phyloP scores from a whole-genome alignment of 2,329 filamentous ascomycete species.

The Didymella arachidicola region DNA sequence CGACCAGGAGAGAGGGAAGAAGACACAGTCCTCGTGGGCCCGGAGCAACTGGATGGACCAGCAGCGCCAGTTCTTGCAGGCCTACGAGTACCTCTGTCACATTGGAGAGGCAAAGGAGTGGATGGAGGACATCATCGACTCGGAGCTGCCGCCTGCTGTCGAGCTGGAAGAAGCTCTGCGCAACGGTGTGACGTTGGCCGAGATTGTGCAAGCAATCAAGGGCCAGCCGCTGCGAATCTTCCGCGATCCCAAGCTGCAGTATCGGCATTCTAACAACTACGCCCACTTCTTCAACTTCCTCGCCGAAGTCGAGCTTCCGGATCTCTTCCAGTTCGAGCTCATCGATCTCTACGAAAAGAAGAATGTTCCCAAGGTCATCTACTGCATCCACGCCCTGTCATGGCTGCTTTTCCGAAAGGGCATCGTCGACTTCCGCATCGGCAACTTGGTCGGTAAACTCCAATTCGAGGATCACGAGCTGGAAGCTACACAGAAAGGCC shows the following conservation, averaged over 20 bases:
- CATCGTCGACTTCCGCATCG: slow-evolving; percentile 93
- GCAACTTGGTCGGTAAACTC: slow-evolving; percentile 93
- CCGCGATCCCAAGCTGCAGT: slow-evolving; percentile 83
- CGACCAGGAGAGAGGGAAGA: slow-evolving; percentile 62
- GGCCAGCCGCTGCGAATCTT: slow-evolving; percentile 82
- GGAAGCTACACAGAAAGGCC: slow-evolving; percentile 94
- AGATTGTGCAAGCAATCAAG: slow-evolving; percentile 88
- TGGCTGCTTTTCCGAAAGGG: slow-evolving; percentile 97
- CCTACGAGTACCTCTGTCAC: slow-evolving; percentile 98
- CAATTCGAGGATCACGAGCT: slow-evolving; percentile 98
- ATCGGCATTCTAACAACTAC: slow-evolving; percentile 96
- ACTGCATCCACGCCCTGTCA: slow-evolving; percentile 96
- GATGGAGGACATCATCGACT: slow-evolving; percentile 92
- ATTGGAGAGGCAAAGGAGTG: slow-evolving; percentile 99
- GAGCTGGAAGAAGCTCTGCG: slow-evolving; percentile 91
- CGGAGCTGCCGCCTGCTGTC: slow-evolving; percentile 87
- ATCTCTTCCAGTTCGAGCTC: slow-evolving; percentile 94
- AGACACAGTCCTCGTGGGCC: slow-evolving; percentile 69
- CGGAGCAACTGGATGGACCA: slow-evolving; percentile 98
- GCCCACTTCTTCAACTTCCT: slow-evolving; percentile 94
- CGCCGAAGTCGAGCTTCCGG: slow-evolving; percentile 88
- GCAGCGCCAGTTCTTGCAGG: slow-evolving; percentile 92
- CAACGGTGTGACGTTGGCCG: slow-evolving; percentile 91
- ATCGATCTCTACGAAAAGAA: slow-evolving; percentile 99
- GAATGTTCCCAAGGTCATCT: slow-evolving; percentile 98